phyloP scores from a whole-genome alignment of 108 stramenopile genomes.

The Cyclotella sp. region DNA sequence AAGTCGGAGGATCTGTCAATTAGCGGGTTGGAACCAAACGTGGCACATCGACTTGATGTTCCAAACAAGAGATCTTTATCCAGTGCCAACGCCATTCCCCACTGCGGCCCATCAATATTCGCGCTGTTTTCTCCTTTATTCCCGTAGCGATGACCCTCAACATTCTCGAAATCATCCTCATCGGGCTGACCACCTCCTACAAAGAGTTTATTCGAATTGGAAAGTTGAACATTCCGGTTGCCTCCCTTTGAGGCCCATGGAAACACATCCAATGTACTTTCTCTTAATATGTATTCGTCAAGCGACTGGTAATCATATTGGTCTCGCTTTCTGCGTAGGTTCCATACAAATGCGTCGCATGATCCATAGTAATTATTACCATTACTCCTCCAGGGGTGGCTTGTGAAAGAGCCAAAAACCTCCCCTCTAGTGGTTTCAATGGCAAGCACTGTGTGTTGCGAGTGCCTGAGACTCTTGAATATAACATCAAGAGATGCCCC shows the following conservation, averaged over 20 bases:
- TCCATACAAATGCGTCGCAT: constrained; percentile 75
- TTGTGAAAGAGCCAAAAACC: constrained; percentile 35
- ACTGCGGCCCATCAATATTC: constrained; percentile 11
- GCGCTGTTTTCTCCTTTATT: neutral
- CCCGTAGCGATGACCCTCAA: neutral
- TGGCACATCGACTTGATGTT: constrained; percentile 39
- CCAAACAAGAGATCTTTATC: constrained; percentile 33
- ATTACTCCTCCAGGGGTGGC: constrained; percentile 31
- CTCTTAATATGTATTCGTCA: constrained; percentile 38
- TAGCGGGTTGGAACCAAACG: constrained; percentile 27
- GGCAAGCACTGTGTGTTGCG: constrained; percentile 24
- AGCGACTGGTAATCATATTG: constrained; percentile 4
- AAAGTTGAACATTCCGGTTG: constrained; percentile 41
- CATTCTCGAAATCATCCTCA: constrained; percentile 10
- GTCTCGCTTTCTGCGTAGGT: constrained; percentile 50
- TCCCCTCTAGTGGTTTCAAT: constrained; percentile 33
- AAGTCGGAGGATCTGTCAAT: neutral
- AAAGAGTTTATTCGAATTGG: constrained; percentile 27
- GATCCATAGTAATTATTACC: constrained; percentile 62
- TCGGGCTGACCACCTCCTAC: constrained; percentile 41
- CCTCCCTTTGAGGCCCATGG: constrained; percentile 28
- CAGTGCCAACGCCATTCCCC: constrained; percentile 41
- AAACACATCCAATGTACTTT: constrained; percentile 36
- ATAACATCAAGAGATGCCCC: constrained; percentile 27
- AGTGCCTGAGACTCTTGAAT: constrained; percentile 8